Conservation (phyloP, 2,329 filamentous ascomycete species). For the Didymella exigua region DNA sequence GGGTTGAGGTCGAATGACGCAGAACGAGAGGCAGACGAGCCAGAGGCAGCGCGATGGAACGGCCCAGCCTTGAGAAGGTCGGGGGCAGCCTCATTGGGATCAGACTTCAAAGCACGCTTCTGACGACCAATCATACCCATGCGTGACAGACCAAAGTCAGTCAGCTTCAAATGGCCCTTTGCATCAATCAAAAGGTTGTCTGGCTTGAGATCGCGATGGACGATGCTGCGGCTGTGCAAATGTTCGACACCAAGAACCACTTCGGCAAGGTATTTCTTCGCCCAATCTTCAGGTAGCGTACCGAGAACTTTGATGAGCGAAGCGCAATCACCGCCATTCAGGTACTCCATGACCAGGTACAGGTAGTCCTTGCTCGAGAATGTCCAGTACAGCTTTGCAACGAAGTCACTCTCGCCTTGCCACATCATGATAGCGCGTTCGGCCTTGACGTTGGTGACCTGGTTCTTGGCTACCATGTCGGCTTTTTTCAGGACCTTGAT, state of each 20-base stretch:
- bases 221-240: slow-evolving; percentile 90
- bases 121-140: slow-evolving; percentile 98
- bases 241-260: slow-evolving; percentile 97
- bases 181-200: slow-evolving; percentile 97
- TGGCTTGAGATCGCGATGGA: slow-evolving; percentile 95
- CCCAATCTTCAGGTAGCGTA: slow-evolving; percentile 94
- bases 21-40: slow-evolving; percentile 76
- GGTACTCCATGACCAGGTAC: slow-evolving; percentile 98
- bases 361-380: slow-evolving; percentile 99
- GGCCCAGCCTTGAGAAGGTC: slow-evolving; percentile 92
- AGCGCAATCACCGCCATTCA: slow-evolving; percentile 96
- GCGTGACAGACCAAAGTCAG: slow-evolving; percentile 93
- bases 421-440: slow-evolving; percentile 99
- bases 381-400: slow-evolving; percentile 99
- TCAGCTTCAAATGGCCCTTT: slow-evolving; percentile 94
- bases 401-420: slow-evolving; percentile 98
- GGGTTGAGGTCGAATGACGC: slow-evolving; percentile 87
- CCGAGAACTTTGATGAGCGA: slow-evolving; percentile 94
- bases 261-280: slow-evolving; percentile 95
- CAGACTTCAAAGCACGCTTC: slow-evolving; percentile 81
- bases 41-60: slow-evolving; percentile 82
- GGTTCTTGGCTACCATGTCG: slow-evolving; percentile 99
- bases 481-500: slow-evolving; percentile 99
- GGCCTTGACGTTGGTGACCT: slow-evolving; percentile 98
- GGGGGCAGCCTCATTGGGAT: slow-evolving; percentile 75